Conservation (phyloP, 202 grass and related monocot species). For the Setaria viridis region DNA sequence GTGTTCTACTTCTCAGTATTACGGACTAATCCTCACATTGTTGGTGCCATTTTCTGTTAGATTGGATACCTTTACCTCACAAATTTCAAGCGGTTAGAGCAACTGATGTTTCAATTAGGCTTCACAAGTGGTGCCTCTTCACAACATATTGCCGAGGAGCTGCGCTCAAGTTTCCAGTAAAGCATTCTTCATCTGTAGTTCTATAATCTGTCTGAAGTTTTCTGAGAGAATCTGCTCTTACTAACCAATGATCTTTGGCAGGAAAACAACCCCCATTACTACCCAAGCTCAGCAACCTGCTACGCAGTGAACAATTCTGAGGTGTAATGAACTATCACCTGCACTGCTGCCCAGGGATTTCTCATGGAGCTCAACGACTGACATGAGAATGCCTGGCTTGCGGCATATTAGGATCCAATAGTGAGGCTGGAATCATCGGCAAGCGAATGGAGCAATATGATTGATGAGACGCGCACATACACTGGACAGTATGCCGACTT, state of each 20-base stretch:
- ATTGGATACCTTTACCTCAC: slow-evolving; percentile 95
- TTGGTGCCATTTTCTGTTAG: slow-evolving; percentile 49
- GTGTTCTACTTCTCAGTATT: not conserved
- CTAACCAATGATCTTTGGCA: slow-evolving; percentile 42
- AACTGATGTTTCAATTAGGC: slow-evolving; percentile 90
- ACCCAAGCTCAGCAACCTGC: slow-evolving; percentile 35
- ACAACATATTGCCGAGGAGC: slow-evolving; percentile 80
- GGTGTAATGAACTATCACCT: not conserved
- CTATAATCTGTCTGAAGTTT: not conserved
- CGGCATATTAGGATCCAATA: not conserved
- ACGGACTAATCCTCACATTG: not conserved
- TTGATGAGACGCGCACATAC: not conserved
- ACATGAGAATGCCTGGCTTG: not conserved
- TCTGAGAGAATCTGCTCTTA: not conserved
- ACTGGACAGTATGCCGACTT: not conserved
- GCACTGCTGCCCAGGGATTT: not conserved
- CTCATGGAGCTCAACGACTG: not conserved
- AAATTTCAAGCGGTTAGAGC: slow-evolving; percentile 85
- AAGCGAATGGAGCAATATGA: slow-evolving; percentile 1
- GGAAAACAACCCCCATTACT: slow-evolving; percentile 44
- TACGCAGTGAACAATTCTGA: slow-evolving; percentile 7
- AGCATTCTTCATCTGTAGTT: slow-evolving; percentile 35
- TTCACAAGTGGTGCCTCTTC: slow-evolving; percentile 93
- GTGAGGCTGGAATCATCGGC: not conserved
- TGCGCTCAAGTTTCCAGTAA: slow-evolving; percentile 67